Evolutionary conservation across 2,329 filamentous ascomycete genomes (phyloP).

Genomic region (Aspergillus caelatus): DNA sequence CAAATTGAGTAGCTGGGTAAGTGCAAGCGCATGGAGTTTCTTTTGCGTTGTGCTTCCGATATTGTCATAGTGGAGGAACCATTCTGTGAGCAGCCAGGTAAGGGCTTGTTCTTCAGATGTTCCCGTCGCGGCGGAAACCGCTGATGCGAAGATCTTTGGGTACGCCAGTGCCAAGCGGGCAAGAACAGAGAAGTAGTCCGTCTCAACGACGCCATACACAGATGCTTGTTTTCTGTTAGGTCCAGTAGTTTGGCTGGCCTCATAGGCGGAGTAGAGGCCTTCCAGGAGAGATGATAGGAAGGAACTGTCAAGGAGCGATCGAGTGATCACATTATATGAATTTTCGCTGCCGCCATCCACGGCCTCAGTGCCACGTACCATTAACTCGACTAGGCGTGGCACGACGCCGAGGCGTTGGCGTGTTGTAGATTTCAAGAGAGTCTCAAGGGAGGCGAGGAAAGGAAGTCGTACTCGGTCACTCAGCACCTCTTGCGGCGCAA

Average conservation of each 20-base stretch:
- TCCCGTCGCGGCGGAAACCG: slow-evolving; percentile 44
- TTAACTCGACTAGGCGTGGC: slow-evolving; percentile 60
- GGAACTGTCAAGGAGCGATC: slow-evolving; percentile 65
- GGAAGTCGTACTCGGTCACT: slow-evolving; percentile 41
- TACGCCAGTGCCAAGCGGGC: slow-evolving; percentile 76
- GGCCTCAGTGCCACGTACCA: slow-evolving; percentile 65
- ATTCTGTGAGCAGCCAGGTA: slow-evolving; percentile 50
- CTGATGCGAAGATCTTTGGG: slow-evolving; percentile 66
- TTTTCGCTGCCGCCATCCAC: slow-evolving; percentile 59
- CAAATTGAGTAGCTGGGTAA: slow-evolving; percentile 48
- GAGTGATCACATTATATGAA: slow-evolving; percentile 65
- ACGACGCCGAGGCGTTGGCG: slow-evolving; percentile 44
- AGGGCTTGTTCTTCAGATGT: slow-evolving; percentile 38
- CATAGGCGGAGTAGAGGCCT: slow-evolving; percentile 67
- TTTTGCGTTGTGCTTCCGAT: slow-evolving; percentile 51
- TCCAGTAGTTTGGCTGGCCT: slow-evolving; percentile 78
- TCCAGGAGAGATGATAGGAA: slow-evolving; percentile 67
- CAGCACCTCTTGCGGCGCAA: slow-evolving; percentile 57
- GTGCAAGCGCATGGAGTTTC: slow-evolving; percentile 50
- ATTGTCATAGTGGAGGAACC: slow-evolving; percentile 53
- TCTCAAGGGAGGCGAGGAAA: slow-evolving; percentile 42
- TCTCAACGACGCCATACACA: slow-evolving; percentile 75
- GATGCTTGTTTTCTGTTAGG: slow-evolving; percentile 71
- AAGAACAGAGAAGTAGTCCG: slow-evolving; percentile 83
- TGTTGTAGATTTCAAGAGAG: slow-evolving; percentile 42